phyloP scores from a whole-genome alignment of 176 grass and related monocot genomes.

The bread wheat (Triticum aestivum) region DNA sequence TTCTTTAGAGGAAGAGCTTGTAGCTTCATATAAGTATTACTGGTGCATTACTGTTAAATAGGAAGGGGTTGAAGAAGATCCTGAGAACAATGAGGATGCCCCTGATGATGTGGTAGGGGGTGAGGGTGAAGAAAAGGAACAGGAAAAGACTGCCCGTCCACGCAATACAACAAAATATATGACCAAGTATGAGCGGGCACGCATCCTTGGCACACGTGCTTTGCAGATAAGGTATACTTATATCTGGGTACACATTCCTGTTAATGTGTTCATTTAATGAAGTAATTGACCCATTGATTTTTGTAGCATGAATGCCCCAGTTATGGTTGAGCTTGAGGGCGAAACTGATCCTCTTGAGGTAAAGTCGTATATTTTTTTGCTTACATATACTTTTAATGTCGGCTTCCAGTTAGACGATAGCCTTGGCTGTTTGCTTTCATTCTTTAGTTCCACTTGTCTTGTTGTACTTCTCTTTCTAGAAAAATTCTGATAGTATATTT shows the following conservation, averaged over 20 bases:
- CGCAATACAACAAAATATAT: conserved; percentile 91
- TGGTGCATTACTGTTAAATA: conserved; percentile 25
- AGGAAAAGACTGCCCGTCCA: conserved; percentile 32
- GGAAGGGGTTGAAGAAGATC: conserved; percentile 77
- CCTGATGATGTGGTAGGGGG: conserved; percentile 53
- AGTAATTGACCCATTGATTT: conserved; percentile 12
- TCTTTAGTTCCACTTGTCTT: background rate
- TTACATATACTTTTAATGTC: background rate
- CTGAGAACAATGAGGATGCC: conserved; percentile 68
- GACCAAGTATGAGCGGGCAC: conserved; percentile 95
- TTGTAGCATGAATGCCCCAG: conserved; percentile 92
- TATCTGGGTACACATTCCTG: background rate
- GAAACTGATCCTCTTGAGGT: conserved; percentile 96
- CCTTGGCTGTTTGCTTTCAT: background rate
- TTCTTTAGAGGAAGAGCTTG: background rate
- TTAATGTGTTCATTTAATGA: background rate
- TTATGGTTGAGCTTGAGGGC: conserved; percentile 94
- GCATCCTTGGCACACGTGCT: conserved; percentile 85
- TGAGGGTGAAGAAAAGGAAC: conserved; percentile 69
- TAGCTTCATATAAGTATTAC: background rate
- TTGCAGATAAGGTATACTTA: conserved; percentile 75
- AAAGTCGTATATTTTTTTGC: conserved; percentile 11
- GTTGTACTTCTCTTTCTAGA: background rate
- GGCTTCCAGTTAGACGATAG: background rate
- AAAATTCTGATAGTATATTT: background rate